Evolutionary conservation across 192 early-diverging fungal genomes (phyloP), one percentile per base, ranked within the genome.

Genomic region (Coemansia sp.): DNA sequence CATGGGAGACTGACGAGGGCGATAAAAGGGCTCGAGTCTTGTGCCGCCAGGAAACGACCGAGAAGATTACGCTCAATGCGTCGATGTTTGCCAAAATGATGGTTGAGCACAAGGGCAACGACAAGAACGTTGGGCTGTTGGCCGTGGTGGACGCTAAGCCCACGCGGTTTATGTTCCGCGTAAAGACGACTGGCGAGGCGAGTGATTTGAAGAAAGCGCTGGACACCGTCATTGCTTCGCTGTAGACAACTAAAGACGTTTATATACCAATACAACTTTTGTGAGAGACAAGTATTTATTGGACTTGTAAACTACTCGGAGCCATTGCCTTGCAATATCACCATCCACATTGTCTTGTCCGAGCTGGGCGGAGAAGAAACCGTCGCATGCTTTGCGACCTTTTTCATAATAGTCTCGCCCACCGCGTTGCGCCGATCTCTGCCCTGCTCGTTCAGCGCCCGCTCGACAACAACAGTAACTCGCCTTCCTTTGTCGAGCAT

Each of bases 1-100:
- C 71, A 3, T 62, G 70, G 4, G 48, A 57, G 10, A 54, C 57
- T 12, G 63, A 64, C 35, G 6, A 17, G 11, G 57, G 67, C 17
- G 50, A 47, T 31, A 68, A 53, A 47, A 58, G 67, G 3, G 74
- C 72, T 2, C 71, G 82, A 7, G 31, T 84, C 10, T 53, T 84
- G 52, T 84, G 82, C 67, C 77, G 82, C 39, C 82, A 84, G 60
- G 69, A 71, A 7, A 72, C 64, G 1, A 67, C 78, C 3, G 72
- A 77, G 38, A 77, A 63, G 64, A 61, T 84, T 26, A 81, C 82
- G 31, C 71, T 84, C 6, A 84, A 84, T 43, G 71, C 65, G 35
- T 65, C 77, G 35, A 60, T 81, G 63, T 84, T 84, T 63, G 66
- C 69, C 49, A 55, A 66, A 3, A 84, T 84, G 82, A 59, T 55